Evolutionary conservation across 345 rosid species (phyloP).

Genomic region (Anacardium occidentale): DNA sequence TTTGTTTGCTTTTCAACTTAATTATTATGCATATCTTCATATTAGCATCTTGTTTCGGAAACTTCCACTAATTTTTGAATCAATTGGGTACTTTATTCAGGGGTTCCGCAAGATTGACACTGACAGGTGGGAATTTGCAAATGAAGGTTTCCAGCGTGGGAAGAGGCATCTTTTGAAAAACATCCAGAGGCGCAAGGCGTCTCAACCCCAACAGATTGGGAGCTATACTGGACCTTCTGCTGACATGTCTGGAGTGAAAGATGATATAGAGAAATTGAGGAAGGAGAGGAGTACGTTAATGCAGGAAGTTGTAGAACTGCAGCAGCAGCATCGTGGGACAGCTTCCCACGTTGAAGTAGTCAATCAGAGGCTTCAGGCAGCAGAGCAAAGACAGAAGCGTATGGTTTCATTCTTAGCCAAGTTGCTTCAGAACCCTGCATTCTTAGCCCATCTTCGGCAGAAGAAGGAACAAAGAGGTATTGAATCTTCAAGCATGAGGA

Average conservation of each 20-base stretch:
- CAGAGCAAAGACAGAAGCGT: constrained; percentile 74
- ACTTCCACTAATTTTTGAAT: constrained; percentile 31
- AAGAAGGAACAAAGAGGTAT: constrained; percentile 50
- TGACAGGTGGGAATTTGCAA: constrained; percentile 93
- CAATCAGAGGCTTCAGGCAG: constrained; percentile 56
- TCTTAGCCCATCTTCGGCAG: constrained; percentile 48
- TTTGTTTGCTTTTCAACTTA: not conserved
- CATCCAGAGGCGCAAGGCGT: constrained; percentile 80
- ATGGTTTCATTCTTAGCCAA: constrained; percentile 77
- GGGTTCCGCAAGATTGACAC: constrained; percentile 84
- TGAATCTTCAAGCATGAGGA: constrained; percentile 45
- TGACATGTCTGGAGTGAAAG: constrained; percentile 51
- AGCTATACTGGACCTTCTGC: constrained; percentile 52
- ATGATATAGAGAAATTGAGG: constrained; percentile 59
- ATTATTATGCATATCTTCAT: not conserved
- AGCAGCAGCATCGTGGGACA: constrained; percentile 55
- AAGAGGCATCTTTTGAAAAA: constrained; percentile 77
- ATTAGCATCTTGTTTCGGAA: constrained; percentile 5
- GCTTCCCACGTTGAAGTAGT: constrained; percentile 51
- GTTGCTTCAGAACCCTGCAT: constrained; percentile 57
- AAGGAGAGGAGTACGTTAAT: constrained; percentile 55
- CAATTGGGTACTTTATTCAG: constrained; percentile 47
- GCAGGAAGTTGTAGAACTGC: constrained; percentile 62
- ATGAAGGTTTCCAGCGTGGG: constrained; percentile 77
- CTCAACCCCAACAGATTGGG: constrained; percentile 53